Percentiles rank a stretch among this genome's conserved stretches.
phyloP scores from a whole-genome alignment of 352 stramenopile genomes.

The Phytopythium litorale region DNA sequence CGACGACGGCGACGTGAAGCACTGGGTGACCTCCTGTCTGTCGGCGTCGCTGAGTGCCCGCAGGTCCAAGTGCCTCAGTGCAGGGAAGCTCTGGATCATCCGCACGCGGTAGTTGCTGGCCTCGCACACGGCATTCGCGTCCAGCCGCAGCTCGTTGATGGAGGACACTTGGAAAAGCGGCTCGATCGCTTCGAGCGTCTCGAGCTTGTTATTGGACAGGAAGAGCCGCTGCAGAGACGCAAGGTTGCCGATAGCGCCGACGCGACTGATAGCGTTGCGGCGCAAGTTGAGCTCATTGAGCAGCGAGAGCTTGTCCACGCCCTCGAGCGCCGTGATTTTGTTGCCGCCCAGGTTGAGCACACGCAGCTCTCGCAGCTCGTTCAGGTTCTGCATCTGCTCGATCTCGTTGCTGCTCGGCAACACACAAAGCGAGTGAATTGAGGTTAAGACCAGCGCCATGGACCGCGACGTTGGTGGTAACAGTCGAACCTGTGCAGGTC shows the following conservation, averaged over 20 bases:
- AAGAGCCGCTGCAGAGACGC: constrained; percentile 86
- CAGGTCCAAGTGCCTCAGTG: constrained; percentile 84
- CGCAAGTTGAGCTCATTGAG: constrained; percentile 91
- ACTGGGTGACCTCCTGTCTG: constrained; percentile 40
- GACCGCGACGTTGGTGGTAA: background rate
- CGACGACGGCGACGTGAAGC: constrained; percentile 18
- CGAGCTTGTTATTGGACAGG: constrained; percentile 89
- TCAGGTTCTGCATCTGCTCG: constrained; percentile 80
- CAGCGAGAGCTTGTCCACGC: constrained; percentile 69
- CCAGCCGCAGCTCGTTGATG: constrained; percentile 84
- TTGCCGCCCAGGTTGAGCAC: constrained; percentile 92
- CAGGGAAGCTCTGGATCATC: constrained; percentile 71
- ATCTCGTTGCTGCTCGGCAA: constrained; percentile 79
- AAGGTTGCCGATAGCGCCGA: constrained; percentile 58
- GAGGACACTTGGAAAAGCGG: constrained; percentile 68
- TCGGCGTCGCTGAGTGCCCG: constrained; percentile 75
- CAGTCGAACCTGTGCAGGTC: constrained; percentile 78
- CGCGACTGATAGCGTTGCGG: constrained; percentile 68
- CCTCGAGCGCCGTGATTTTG: constrained; percentile 66
- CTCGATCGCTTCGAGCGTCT: constrained; percentile 61
- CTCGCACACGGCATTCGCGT: constrained; percentile 74
- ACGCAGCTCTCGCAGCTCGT: constrained; percentile 78
- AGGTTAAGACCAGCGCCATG: background rate
- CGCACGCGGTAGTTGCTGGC: constrained; percentile 58
- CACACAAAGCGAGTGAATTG: background rate